These are phyloP conservation scores for Ricinus communis DNA, from an alignment of 345 rosid genomes.

Conservation along the genomic window DNA sequence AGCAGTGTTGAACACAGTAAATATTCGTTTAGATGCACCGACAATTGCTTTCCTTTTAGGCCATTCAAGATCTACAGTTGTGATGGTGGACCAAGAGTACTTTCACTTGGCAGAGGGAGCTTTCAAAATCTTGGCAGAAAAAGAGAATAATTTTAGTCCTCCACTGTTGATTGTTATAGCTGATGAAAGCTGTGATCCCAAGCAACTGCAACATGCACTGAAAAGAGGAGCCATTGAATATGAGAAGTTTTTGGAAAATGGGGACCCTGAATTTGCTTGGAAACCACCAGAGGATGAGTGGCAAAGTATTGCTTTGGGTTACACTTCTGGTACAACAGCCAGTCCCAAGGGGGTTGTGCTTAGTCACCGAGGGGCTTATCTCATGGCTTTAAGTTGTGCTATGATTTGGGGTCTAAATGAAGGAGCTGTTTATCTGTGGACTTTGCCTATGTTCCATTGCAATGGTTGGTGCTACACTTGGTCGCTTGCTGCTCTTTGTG, in stretches of 20 bases:
- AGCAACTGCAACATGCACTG: conserved; percentile 48
- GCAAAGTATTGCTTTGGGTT: conserved; percentile 91
- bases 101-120: conserved; percentile 71
- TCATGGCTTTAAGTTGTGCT: conserved; percentile 64
- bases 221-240: conserved; percentile 74
- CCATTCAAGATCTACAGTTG: conserved; percentile 62
- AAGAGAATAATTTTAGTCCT: conserved; percentile 41
- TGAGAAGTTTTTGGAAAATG: conserved; percentile 64
- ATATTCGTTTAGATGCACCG: conserved; percentile 72
- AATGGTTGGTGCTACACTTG: conserved; percentile 91
- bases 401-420: conserved; percentile 83
- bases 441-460: conserved; percentile 92
- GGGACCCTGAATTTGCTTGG: conserved; percentile 79
- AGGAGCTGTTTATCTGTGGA: conserved; percentile 85
- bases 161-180: conserved; percentile 72
- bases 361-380: conserved; percentile 83
- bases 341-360: conserved; percentile 90
- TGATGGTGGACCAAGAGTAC: conserved; percentile 86
- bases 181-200: conserved; percentile 67
- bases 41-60: conserved; percentile 75
- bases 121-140: conserved; percentile 53
- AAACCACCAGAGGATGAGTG: conserved; percentile 88
- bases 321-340: conserved; percentile 93
- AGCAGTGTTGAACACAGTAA: conserved; percentile 76
- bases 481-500: conserved; percentile 76